Evolutionary conservation across 495 filamentous ascomycete genomes (phyloP).

Genomic region (Cairneyella variabilis): DNA sequence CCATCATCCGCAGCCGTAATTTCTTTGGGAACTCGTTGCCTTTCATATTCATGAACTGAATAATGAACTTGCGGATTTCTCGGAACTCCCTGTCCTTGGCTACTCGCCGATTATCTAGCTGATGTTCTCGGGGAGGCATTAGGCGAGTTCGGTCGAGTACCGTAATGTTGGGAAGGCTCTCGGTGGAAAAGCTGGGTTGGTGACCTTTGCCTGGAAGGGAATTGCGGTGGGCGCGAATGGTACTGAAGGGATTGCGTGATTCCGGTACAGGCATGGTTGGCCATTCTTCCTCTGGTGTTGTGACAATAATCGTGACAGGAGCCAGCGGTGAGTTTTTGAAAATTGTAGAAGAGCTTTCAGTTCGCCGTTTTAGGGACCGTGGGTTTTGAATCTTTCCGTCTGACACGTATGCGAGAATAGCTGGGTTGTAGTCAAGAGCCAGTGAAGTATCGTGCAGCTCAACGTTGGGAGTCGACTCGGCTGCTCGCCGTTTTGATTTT

Average conservation of each 20-base stretch:
- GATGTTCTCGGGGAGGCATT: constrained; percentile 13
- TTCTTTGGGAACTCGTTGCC: constrained; percentile 16
- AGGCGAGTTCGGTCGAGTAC: constrained; percentile 2
- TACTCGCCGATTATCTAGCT: constrained; percentile 9
- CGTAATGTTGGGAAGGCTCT: neutral
- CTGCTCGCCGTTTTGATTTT: neutral
- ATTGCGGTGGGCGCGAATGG: constrained; percentile 3
- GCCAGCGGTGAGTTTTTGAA: constrained; percentile 10
- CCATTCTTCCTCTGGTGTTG: constrained; percentile 17
- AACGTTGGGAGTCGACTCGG: neutral
- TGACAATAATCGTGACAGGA: constrained; percentile 20
- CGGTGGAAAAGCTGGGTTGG: neutral
- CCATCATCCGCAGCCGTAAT: constrained; percentile 14
- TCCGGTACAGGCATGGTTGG: neutral
- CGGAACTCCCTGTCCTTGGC: constrained; percentile 18
- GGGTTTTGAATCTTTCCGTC: neutral
- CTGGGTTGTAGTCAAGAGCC: constrained; percentile 9
- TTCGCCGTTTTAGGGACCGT: neutral
- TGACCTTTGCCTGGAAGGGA: neutral
- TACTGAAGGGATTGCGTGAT: neutral
- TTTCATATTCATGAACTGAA: constrained; percentile 18
- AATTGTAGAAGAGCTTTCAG: constrained; percentile 10
- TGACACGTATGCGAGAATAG: constrained; percentile 5
- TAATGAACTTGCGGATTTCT: constrained; percentile 18
- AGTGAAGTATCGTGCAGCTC: constrained; percentile 2